Conservation (phyloP, 805 yeast species). For the Candida parachauliodes region DNA sequence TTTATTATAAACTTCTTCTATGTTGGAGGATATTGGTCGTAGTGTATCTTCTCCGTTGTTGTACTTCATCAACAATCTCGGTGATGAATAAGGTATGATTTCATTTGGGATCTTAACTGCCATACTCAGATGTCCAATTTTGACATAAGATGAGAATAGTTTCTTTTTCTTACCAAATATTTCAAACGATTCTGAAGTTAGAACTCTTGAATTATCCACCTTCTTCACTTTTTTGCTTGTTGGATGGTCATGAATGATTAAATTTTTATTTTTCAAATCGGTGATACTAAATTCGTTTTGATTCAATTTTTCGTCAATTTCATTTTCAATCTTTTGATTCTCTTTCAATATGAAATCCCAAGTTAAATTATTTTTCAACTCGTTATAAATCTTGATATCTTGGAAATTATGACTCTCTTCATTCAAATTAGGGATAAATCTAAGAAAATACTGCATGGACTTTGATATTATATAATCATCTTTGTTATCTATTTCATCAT, state of each 20-base stretch:
- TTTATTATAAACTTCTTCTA: conserved; percentile 30
- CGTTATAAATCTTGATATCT: conserved; percentile 30
- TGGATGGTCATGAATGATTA: conserved; percentile 12
- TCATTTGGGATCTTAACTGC: conserved; percentile 31
- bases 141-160: conserved; percentile 28
- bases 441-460: conserved; percentile 32
- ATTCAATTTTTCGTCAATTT: conserved; percentile 30
- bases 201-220: conserved; percentile 20
- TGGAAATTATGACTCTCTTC: conserved; percentile 23
- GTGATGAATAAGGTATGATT: conserved; percentile 33
- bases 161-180: conserved; percentile 35
- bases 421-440: conserved; percentile 36
- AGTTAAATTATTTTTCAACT: conserved; percentile 23
- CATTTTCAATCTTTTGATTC: conserved; percentile 31
- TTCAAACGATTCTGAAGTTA: conserved; percentile 18
- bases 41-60: conserved; percentile 23
- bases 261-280: conserved; percentile 32
- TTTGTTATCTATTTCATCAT: conserved; percentile 34
- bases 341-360: conserved; percentile 30
- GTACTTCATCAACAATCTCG: conserved; percentile 34
- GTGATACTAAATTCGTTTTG: conserved; percentile 22
- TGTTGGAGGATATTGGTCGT: conserved; percentile 19
- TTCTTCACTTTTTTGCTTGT: not conserved
- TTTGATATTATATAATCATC: conserved; percentile 36
- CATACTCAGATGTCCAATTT: conserved; percentile 32